A percentile compares a stretch with the other conserved stretches of the same genome.
These are phyloP conservation scores for Aspergillus glaucus DNA, from an alignment of 2,329 filamentous ascomycete genomes.

Conservation along the genomic window DNA sequence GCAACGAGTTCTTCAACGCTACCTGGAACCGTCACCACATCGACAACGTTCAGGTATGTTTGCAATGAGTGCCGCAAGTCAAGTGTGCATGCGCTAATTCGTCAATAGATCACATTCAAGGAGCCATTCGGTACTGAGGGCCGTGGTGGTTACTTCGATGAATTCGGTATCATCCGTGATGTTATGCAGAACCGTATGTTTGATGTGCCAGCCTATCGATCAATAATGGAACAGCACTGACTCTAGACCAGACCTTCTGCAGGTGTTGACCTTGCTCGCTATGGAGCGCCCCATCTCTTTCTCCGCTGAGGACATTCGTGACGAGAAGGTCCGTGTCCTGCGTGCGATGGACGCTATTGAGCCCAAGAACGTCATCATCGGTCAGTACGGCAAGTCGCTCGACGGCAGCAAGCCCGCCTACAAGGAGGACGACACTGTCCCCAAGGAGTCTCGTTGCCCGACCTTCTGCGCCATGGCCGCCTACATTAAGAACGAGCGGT, in stretches of 20 bases:
- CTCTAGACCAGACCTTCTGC: conserved; percentile 63
- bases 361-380: conserved; percentile 99
- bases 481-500: conserved; percentile 99
- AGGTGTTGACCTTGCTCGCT: conserved; percentile 89
- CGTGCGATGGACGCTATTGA: conserved; percentile 90
- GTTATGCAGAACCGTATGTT: conserved; percentile 91
- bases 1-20: conserved; percentile 96
- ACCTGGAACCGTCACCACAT: conserved; percentile 99
- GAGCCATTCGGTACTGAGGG: conserved; percentile 98
- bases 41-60: conserved; percentile 77
- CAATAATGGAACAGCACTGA: conserved; percentile 8
- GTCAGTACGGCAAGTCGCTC: conserved; percentile 93
- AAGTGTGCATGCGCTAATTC: conserved; percentile 8
- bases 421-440: conserved; percentile 97
- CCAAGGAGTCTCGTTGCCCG: conserved; percentile 92
- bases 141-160: conserved; percentile 96
- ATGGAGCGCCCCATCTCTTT: conserved; percentile 99
- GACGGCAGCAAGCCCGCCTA: conserved; percentile 96
- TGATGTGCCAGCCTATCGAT: not conserved
- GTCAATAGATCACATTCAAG: conserved; percentile 80
- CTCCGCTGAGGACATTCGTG: conserved; percentile 94
- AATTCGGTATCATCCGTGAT: conserved; percentile 98
- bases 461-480: conserved; percentile 97
- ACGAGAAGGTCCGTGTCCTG: conserved; percentile 96
- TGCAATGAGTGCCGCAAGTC: not conserved